Evolutionary conservation across 306 rosid species (phyloP), one percentile per base, ranked within the genome.

Genomic region (Trifolium fragiferum): DNA sequence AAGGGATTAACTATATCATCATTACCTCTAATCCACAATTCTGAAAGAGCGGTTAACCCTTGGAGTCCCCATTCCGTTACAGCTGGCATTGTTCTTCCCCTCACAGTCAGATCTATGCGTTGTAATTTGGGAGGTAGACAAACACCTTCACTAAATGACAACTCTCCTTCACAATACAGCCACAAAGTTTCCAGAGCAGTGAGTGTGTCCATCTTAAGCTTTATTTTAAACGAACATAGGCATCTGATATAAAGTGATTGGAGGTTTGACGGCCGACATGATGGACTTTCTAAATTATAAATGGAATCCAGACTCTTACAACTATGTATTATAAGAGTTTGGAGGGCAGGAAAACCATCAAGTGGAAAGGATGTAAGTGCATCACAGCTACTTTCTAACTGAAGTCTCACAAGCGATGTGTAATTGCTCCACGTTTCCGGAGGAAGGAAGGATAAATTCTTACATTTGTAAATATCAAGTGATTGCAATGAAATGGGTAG

Each of bases 261-360:
- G 10, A 49, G 20, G 55, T 9, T 49, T 4, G 19, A 15, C 1
- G 20, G 7, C 19, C 0, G 54, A 12, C 2, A 2, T 1, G 50
- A 44, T 12, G 16, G 7, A 1, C 16, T 44, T 44, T 12, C 50
- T 44, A 13, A 44, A 44, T 12, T 44, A 44, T 0, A 44, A 44
- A 44, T 44, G 16, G 50, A 44, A 13, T 44, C 50, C n/a, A 13
- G 16, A 44, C 6, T 12, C 16, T 5, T 44, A 44, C 50, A 44
- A 0, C 0, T 2, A 4, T 0, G 0, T 1, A 44, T 44, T 0
- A 0, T 0, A 13, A 44, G 50, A 1, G 7, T 44, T 62, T 62
- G 68, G 25, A 62, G 68, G 1, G 1, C 1, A n/a, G 68, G 68
- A 4, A 62, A 62, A n/a, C 46, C 23, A n/a, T 62, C 27, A 5